Conservation (phyloP, 208 protist species). For the Crithidia fasciculata region DNA sequence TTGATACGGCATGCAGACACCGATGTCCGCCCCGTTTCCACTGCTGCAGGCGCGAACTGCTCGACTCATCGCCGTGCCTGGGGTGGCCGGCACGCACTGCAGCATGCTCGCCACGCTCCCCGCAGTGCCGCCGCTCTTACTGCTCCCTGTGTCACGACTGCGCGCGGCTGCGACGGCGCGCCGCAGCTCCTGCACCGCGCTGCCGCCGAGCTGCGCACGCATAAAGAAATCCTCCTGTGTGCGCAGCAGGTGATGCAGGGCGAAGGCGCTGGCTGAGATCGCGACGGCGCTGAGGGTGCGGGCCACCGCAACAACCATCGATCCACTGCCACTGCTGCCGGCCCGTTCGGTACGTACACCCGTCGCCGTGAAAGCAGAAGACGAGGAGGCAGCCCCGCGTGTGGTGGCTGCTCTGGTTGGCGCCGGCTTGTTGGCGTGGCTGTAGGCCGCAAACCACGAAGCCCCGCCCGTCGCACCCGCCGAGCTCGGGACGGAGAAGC, state of each 20-base stretch:
- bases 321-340: neutral
- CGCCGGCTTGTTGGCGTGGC: conserved; percentile 1
- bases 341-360: too few species aligned
- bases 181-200: conserved; percentile 25
- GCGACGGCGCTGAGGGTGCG: conserved; percentile 12
- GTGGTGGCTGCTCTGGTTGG: neutral
- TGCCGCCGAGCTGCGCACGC: conserved; percentile 20
- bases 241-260: conserved; percentile 32
- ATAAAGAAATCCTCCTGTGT: conserved; percentile 18
- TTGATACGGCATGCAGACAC: neutral
- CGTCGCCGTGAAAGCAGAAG: neutral
- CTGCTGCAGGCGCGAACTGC: neutral
- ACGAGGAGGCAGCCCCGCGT: neutral
- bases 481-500: conserved; percentile 9
- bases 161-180: conserved; percentile 11
- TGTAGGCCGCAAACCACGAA: conserved; percentile 22
- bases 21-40: neutral
- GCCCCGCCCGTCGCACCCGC: conserved; percentile 2
- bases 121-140: neutral
- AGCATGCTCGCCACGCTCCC: conserved; percentile 22
- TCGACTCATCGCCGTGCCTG: neutral
- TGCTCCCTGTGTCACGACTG: neutral
- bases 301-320: neutral
- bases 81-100: conserved; percentile 1
- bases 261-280: conserved; percentile 20